Evolutionary conservation across 805 yeast species (phyloP).

Genomic region (Lipomyces orientalis): DNA sequence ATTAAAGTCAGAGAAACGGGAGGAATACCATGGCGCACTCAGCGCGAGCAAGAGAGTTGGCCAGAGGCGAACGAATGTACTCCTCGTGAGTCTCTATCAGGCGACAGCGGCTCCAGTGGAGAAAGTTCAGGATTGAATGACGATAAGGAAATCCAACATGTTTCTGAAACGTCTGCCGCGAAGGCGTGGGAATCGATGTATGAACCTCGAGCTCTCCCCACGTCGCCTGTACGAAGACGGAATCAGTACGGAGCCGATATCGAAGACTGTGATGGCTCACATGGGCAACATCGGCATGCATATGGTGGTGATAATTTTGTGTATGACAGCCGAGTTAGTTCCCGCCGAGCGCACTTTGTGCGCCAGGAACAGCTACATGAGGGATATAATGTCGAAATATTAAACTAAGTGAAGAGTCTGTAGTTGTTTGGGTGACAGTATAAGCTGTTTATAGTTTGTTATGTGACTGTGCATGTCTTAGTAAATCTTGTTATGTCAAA

Average conservation of each 20-base stretch:
- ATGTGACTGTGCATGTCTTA: not conserved
- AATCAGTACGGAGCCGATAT: not conserved
- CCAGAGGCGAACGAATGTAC: not conserved
- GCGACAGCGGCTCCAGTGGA: not conserved
- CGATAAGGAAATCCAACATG: not conserved
- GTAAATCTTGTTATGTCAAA: no score
- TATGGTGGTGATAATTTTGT: constrained; percentile 1
- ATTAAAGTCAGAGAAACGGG: constrained; percentile 13
- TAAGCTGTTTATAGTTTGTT: not conserved
- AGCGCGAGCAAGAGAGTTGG: not conserved
- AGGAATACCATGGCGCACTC: not conserved
- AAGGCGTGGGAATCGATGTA: not conserved
- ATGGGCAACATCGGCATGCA: not conserved
- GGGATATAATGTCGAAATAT: constrained; percentile 4
- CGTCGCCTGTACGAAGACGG: not conserved
- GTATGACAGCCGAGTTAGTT: constrained; percentile 4
- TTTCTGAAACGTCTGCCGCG: not conserved
- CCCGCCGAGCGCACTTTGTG: constrained; percentile 20
- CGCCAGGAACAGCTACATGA: constrained; percentile 4
- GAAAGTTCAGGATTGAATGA: not conserved
- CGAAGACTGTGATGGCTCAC: not conserved
- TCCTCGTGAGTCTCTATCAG: not conserved
- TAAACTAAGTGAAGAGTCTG: not conserved
- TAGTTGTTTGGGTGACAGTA: not conserved
- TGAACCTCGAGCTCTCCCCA: not conserved